Base-by-base conservation (phyloP, 208 protist species). In the Acanthamoeba triangularis region DNA sequence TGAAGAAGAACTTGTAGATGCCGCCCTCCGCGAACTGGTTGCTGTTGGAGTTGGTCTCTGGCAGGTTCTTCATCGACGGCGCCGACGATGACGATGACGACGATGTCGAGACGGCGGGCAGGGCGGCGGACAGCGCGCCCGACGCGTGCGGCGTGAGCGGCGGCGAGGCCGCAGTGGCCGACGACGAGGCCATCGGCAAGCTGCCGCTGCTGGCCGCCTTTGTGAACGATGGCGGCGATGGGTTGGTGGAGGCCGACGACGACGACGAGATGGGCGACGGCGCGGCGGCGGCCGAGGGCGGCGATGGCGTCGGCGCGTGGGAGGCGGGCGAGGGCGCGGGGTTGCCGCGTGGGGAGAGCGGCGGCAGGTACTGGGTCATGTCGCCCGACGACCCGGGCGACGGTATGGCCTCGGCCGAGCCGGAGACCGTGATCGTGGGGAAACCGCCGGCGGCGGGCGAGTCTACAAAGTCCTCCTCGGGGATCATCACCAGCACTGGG, bases 401-500 rank as follows among this genome's bases (percentile, higher is more conserved):
- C 44, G 78, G 80, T 8, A 78, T 44, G 37, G 69, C 69, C 10
- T 90, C 80, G 30, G 11, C 1, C 18, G 54, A 63, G 47, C 6
- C 28, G 1, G 54, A 65, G 49, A 59, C 80, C 44, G 35, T 18
- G 37, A 78, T 90, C 13, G 25, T 90, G 54, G 80, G 80, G 18
- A 90, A 16, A 49, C 41, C 30, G 16, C 30, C 47, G 18, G 78
- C 47, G n/a, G 30, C 28, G 78, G 78, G 37, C 14, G 44, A 63
- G 35, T 63, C 80, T 2, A 56, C 80, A 61, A 90, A 90, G 28
- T 90, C 80, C 16, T 90, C 80, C 30, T 90, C 80, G 35, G 80
- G 80, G 14, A 90, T 90, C 49, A 90, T 90, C 18, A 90, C 80
- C n/a, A 90, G 10, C 80, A 90, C 80, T 1, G 80, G 80, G 16